Base-by-base conservation (phyloP, 495 filamentous ascomycete genomes). In the Hypoxylon subgilvum region DNA sequence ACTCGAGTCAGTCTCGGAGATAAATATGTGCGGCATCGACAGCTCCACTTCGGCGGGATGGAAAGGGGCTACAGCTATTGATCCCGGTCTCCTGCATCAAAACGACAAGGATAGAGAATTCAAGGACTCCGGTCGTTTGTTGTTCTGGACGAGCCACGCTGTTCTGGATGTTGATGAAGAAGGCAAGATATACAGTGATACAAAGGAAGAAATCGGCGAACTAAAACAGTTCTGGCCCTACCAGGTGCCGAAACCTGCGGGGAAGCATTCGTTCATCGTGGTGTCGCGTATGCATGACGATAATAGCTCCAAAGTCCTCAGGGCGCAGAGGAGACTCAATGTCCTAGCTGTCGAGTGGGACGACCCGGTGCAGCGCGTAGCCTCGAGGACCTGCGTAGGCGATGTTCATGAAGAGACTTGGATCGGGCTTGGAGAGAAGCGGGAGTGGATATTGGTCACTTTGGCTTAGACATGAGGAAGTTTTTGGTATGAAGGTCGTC, bases 141-240 rank as follows among this genome's bases (percentile, higher is more conserved):
- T 63, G 12, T 63, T 63, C 32, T 63, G 59, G 59, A 58, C 45
- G 9, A 63, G 59, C 21, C 46, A 63, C n/a, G 52, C 53, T 2
- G 21, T 47, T 1, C 35, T 63, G 6, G 25, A 42, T 6, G 9
- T 47, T 0, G 31, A 42, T 0, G 31, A 42, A 10, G 53, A 58
- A 0, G 34, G 12, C 2, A 63, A 58, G 19, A 41, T 63, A 5
- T 52, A 45, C n/a, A 43, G 48, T 9, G 28, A 46, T 10, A 45
- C 32, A 12, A 14, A 48, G n/a, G 55, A 52, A 6, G 30, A 50
- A 2, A 16, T 52, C 22, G 59, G 59, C 2, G 22, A 42, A 13
- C 40, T 45, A 6, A 46, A 28, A 12, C 31, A 30, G 0, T 42
- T 58, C 21, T 31, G 42, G 17, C 31, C 42, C 0, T 21, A 30